Percentiles rank a stretch among this genome's conserved stretches.
Evolutionary conservation across 208 protist genomes (phyloP).

Genomic region (Tritrichomonas foetus): DNA sequence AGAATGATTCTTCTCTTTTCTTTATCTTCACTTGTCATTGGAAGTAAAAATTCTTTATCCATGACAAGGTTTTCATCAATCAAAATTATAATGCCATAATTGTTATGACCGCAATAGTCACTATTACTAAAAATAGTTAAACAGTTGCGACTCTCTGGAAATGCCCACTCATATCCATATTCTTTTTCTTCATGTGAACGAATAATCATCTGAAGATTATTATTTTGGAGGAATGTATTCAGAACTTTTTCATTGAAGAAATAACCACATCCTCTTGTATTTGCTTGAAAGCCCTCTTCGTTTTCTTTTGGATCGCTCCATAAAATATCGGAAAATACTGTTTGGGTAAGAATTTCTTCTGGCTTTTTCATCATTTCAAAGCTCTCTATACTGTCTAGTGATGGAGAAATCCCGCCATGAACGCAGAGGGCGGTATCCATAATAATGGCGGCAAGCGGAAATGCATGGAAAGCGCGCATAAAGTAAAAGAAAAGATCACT

Average conservation of each 20-base stretch:
- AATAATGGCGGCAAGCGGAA: not conserved
- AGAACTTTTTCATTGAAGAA: not conserved
- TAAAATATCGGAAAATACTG: not conserved
- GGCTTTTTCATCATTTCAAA: not conserved
- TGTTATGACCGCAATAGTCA: not conserved
- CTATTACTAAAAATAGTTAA: slow-evolving; percentile 3
- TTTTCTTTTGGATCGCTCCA: slow-evolving; percentile 18
- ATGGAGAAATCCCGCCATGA: not conserved
- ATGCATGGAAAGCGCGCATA: not conserved
- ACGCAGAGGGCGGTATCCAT: not conserved
- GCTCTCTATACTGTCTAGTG: not conserved
- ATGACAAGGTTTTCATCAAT: not conserved
- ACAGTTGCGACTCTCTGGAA: not conserved
- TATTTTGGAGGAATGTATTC: not conserved
- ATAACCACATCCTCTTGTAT: not conserved
- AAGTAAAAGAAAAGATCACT: not conserved
- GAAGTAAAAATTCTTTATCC: not conserved
- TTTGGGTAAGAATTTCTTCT: not conserved
- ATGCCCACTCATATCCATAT: not conserved
- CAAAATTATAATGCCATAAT: not conserved
- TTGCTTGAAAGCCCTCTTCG: not conserved
- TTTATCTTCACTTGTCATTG: not conserved
- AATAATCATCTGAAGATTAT: not conserved
- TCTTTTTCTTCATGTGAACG: not conserved
- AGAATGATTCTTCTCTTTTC: not conserved